Evolutionary conservation across 805 yeast genomes (phyloP).

Genomic region (Candida palmyrensis): DNA sequence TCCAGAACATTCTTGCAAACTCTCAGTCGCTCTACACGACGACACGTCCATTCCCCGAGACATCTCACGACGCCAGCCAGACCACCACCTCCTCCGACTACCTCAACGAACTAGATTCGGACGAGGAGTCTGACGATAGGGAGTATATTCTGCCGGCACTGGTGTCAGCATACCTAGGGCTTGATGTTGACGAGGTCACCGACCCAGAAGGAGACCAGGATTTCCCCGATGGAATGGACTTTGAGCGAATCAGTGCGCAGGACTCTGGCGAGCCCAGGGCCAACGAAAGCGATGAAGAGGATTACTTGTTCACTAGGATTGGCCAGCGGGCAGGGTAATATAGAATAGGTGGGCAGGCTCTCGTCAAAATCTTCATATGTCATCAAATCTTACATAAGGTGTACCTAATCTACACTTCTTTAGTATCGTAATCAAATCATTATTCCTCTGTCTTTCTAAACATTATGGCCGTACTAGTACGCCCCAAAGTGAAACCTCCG

Average conservation of each 20-base stretch:
- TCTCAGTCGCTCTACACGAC: conserved; percentile 33
- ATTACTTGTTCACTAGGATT: conserved; percentile 23
- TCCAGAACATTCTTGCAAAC: conserved; percentile 16
- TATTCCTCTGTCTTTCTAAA: neutral
- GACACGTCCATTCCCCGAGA: conserved; percentile 20
- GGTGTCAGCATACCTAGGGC: conserved; percentile 25
- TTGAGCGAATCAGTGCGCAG: conserved; percentile 15
- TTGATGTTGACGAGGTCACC: conserved; percentile 15
- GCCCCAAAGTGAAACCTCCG: too few species aligned
- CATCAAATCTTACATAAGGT: too few species aligned
- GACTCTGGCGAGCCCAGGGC: conserved; percentile 9
- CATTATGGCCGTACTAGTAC: too few species aligned
- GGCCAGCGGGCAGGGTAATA: neutral
- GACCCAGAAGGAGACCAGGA: conserved; percentile 17
- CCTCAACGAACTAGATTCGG: conserved; percentile 12
- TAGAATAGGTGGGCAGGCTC: too few species aligned
- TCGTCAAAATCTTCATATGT: too few species aligned
- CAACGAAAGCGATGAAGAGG: conserved; percentile 20
- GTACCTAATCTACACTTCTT: neutral
- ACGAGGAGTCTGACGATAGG: conserved; percentile 22
- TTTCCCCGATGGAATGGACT: conserved; percentile 20
- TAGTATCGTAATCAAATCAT: neutral
- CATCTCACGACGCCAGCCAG: conserved; percentile 6
- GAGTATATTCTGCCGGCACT: conserved; percentile 39
- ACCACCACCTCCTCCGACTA: conserved; percentile 10